Base-by-base conservation (phyloP, 306 rosid genomes). In the Acacia confusa region DNA sequence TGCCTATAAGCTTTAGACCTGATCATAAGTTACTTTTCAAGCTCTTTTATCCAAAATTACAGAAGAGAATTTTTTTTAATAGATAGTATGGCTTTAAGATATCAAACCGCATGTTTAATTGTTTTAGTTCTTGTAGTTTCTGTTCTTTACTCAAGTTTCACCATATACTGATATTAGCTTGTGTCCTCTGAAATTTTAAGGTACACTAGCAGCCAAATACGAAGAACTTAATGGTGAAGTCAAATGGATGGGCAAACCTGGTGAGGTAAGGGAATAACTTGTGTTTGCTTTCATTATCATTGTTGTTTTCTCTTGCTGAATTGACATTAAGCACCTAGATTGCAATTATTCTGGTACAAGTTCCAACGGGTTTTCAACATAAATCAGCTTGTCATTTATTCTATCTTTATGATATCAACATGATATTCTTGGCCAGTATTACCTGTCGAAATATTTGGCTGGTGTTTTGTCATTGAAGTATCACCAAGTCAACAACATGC, bases 231-330 rank as follows among this genome's bases (percentile, higher is more conserved):
- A 95, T 41, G 99, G 99, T 82, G 97, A 93, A 89, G 99, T 95
- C 48, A 90, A 92, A 84, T 95, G 98, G 97, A 95, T 95, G 99
- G 98, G 99, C 87, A 95, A 93, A 84, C 99, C 99, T 79, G 92
- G 86, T 60, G 88, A 93, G 98, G 98, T 95, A 75, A 84, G 74
- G 32, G 17, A 76, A 17, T 77, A 32, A 48, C 72, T 66, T 75
- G 52, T 67, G 19, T 11, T 43, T 30, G 61, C 55, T 52, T 32
- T 64, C 30, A 28, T 63, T 74, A 2, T 44, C 20, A 16, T 70
- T 40, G 9, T 61, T 79, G 50, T 85, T 70, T 77, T 74, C 63
- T 77, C 78, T 19, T 40, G 27, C 70, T 75, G 25, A 58, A 41
- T 60, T 11, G 40, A 64, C 22, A 72, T 67, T 82, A 14, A n/a